Percentiles rank a stretch among this genome's conserved stretches.
These are phyloP conservation scores for Cryptococcus floricola DNA, from an alignment of 1,284 basidiomycete genomes.

Conservation along the genomic window DNA sequence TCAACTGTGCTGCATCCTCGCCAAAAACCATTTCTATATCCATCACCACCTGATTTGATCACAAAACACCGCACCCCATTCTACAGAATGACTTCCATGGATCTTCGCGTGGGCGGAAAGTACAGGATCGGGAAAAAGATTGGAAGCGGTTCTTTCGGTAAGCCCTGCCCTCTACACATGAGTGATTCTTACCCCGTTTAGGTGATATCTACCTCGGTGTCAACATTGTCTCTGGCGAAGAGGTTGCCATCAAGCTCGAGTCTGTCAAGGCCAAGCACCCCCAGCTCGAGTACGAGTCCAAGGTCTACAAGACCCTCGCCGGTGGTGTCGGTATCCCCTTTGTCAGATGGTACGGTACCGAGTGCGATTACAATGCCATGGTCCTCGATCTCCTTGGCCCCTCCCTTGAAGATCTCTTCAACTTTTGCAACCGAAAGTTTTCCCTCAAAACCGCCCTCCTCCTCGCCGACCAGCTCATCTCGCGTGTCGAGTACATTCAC, in stretches of 20 bases:
- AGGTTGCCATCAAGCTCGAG: slow-evolving; percentile 99
- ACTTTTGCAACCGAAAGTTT: slow-evolving; percentile 99
- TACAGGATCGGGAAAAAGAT: slow-evolving; percentile 99
- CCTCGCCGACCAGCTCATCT: slow-evolving; percentile 96
- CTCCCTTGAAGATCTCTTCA: slow-evolving; percentile 97
- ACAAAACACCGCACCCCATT: slow-evolving; percentile 2
- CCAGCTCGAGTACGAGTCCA: slow-evolving; percentile 98
- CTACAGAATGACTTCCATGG: slow-evolving; percentile 57
- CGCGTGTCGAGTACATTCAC: slow-evolving; percentile 98
- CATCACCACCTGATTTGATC: background rate
- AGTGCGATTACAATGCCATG: slow-evolving; percentile 99
- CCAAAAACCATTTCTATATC: background rate
- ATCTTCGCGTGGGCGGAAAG: slow-evolving; percentile 95
- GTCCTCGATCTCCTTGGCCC: slow-evolving; percentile 96
- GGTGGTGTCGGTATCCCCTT: slow-evolving; percentile 98
- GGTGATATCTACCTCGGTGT: slow-evolving; percentile 99
- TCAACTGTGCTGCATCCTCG: background rate
- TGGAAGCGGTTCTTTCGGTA: slow-evolving; percentile 96
- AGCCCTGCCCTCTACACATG: slow-evolving; percentile 37
- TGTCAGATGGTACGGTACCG: slow-evolving; percentile 97
- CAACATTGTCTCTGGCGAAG: slow-evolving; percentile 99
- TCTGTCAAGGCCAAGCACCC: slow-evolving; percentile 99
- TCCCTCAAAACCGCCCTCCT: slow-evolving; percentile 94
- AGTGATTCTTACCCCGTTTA: slow-evolving; percentile 43
- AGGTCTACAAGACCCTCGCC: slow-evolving; percentile 94